These are phyloP conservation scores for Flueggea neowawraea DNA, from an alignment of 441 rosid species.

Conservation along the genomic window DNA sequence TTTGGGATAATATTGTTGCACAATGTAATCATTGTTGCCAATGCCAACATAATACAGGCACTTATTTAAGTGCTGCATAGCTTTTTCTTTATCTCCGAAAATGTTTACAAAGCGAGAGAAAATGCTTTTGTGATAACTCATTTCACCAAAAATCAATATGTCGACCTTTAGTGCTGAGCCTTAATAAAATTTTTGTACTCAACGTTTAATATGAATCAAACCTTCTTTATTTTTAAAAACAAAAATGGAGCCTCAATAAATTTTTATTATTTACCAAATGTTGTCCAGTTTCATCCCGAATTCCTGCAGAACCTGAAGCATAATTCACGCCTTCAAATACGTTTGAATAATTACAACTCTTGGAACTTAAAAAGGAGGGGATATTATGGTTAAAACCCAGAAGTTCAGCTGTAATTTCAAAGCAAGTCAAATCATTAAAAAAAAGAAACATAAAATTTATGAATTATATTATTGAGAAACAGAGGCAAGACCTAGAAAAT, in stretches of 20 bases:
- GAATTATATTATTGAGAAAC: not conserved
- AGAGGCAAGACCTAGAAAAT: conserved; percentile 10
- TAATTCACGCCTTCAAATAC: conserved; percentile 65
- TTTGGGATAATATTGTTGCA: not conserved
- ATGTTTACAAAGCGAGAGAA: not conserved
- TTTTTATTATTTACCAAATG: conserved; percentile 40
- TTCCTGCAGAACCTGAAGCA: conserved; percentile 88
- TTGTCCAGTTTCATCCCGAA: conserved; percentile 59
- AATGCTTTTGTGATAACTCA: conserved; percentile 6
- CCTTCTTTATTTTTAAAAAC: too few species aligned
- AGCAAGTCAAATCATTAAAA: not conserved
- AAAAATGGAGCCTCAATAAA: too few species aligned
- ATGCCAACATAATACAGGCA: conserved; percentile 9
- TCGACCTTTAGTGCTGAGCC: too few species aligned
- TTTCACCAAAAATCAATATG: not conserved
- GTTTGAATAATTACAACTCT: conserved; percentile 21
- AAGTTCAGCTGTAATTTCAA: conserved; percentile 39
- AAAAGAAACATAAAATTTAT: not conserved
- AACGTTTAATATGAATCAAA: too few species aligned
- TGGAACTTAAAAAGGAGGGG: conserved; percentile 47
- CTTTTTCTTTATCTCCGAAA: not conserved
- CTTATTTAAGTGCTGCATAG: conserved; percentile 5
- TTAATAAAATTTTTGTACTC: too few species aligned
- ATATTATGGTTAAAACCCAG: conserved; percentile 53
- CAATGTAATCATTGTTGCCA: conserved; percentile 18